Percentiles rank a stretch among this genome's conserved stretches.
Conservation (phyloP, 257 asterid species). For the Solanum megistacrolobum region DNA sequence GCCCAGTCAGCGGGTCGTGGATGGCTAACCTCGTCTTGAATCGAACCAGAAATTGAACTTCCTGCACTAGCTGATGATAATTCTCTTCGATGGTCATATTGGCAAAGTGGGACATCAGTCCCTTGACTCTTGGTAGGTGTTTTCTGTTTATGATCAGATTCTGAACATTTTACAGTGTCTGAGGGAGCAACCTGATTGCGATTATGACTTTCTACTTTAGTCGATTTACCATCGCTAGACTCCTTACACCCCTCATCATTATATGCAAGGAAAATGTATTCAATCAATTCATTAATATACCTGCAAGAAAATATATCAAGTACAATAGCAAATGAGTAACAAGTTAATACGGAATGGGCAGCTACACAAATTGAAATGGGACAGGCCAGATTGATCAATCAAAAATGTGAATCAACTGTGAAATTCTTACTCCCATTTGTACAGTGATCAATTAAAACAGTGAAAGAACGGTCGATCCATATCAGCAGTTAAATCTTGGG, state of each 20-base stretch:
- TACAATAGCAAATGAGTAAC: background rate
- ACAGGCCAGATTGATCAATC: background rate
- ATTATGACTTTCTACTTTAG: slow-evolving; percentile 27
- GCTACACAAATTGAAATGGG: background rate
- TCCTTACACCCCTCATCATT: slow-evolving; percentile 45
- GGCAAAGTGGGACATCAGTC: slow-evolving; percentile 25
- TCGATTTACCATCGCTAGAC: slow-evolving; percentile 24
- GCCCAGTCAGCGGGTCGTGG: slow-evolving; percentile 85
- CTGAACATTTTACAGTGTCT: slow-evolving; percentile 35
- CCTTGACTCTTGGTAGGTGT: slow-evolving; percentile 25
- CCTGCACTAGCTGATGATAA: slow-evolving; percentile 22
- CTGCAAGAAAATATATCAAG: slow-evolving; percentile 23
- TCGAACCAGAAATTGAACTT: slow-evolving; percentile 20
- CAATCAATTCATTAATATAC: slow-evolving; percentile 91
- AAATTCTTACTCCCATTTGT: background rate
- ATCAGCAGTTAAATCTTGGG: background rate
- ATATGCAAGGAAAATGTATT: slow-evolving; percentile 56
- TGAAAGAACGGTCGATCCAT: background rate
- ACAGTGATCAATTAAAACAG: background rate
- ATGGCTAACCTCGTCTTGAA: slow-evolving; percentile 34
- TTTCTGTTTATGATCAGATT: slow-evolving; percentile 24
- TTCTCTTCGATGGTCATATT: slow-evolving; percentile 29
- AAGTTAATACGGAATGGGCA: background rate
- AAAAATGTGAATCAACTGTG: background rate
- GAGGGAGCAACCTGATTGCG: slow-evolving; percentile 20